Evolutionary conservation across 176 grass and related monocot species (phyloP).

Genomic region (Eragrostis nindensis): DNA sequence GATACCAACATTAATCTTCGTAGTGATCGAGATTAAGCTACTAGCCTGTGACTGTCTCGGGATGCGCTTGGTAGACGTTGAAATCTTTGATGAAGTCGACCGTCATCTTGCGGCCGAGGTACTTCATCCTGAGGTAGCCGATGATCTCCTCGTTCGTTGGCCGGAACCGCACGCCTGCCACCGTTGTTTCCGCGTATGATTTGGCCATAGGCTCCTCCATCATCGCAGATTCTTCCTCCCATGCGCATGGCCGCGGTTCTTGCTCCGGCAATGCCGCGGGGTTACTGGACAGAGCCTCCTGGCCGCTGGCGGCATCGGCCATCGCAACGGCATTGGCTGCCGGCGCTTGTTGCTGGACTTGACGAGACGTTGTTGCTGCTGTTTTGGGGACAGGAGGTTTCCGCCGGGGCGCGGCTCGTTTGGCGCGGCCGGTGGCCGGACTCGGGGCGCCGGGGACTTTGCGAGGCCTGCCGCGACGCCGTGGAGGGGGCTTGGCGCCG

Average conservation of each 20-base stretch:
- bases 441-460: not conserved
- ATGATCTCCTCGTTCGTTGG: slow-evolving; percentile 32
- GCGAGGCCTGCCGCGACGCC: slow-evolving; percentile 27
- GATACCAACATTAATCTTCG: not conserved
- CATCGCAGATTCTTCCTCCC: not conserved
- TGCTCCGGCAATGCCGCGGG: not conserved
- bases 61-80: slow-evolving; percentile 23
- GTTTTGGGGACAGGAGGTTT: not conserved
- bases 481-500: not conserved
- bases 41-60: not conserved
- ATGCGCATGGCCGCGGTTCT: not conserved
- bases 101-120: not conserved
- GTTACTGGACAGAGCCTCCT: not conserved
- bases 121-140: slow-evolving; percentile 22
- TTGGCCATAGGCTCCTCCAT: too few relatives aligned
- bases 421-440: not conserved
- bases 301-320: not conserved
- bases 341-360: not conserved
- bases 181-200: not conserved
- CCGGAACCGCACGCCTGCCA: slow-evolving; percentile 7
- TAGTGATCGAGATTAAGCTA: too few relatives aligned
- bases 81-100: slow-evolving; percentile 31
- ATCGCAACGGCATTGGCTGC: not conserved
- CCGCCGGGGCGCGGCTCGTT: not conserved
- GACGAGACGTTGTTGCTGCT: not conserved